Evolutionary conservation across 2,329 filamentous ascomycete genomes (phyloP).

Genomic region (Fusarium sp.): DNA sequence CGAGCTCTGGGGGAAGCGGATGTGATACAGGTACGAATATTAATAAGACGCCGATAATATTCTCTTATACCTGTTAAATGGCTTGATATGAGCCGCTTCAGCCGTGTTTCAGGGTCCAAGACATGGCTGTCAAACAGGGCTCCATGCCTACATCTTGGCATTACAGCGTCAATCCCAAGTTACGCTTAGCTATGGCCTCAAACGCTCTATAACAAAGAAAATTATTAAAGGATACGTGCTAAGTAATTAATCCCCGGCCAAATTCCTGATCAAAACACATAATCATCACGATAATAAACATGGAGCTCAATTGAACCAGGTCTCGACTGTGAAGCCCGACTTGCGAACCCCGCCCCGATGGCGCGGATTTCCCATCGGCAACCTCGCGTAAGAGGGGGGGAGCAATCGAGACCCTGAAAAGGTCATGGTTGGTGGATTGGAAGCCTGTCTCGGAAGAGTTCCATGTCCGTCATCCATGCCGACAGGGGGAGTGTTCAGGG

Average conservation of each 20-base stretch:
- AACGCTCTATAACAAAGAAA: not conserved
- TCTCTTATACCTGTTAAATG: not conserved
- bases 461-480: not conserved
- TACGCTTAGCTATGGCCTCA: not conserved
- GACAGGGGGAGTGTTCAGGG: not conserved
- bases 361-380: slow-evolving; percentile 24
- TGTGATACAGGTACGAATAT: not conserved
- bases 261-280: not conserved
- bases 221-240: not conserved
- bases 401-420: not conserved
- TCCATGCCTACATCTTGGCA: not conserved
- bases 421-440: not conserved
- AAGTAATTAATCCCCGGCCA: not conserved
- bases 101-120: not conserved
- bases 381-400: slow-evolving; percentile 12
- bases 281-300: not conserved
- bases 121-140: not conserved
- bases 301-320: not conserved
- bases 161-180: not conserved
- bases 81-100: not conserved
- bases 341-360: not conserved
- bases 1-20: not conserved
- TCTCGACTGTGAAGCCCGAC: not conserved
- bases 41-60: not conserved
- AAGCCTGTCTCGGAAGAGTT: slow-evolving; percentile 8